phyloP scores from a whole-genome alignment of 2,329 filamentous ascomycete species.

The Aspergillus vadensis region DNA sequence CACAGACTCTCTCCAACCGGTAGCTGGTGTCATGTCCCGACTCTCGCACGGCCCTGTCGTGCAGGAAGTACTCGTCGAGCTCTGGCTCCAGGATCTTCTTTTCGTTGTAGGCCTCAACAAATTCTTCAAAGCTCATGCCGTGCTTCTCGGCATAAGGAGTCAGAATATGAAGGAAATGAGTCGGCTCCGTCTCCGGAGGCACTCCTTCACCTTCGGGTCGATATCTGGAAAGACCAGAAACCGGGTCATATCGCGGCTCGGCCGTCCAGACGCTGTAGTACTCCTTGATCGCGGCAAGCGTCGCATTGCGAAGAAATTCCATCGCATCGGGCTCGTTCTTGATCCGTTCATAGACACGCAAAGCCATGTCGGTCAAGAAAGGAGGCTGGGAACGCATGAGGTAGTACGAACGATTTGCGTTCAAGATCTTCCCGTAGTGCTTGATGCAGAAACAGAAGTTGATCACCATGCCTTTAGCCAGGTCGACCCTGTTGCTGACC shows the following conservation, averaged over 20 bases:
- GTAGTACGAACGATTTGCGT: constrained; percentile 95
- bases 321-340: constrained; percentile 77
- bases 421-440: constrained; percentile 97
- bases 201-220: constrained; percentile 81
- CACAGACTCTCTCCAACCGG: constrained; percentile 83
- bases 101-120: constrained; percentile 85
- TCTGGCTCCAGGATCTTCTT: constrained; percentile 77
- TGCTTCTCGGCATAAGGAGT: constrained; percentile 82
- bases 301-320: constrained; percentile 78
- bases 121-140: constrained; percentile 77
- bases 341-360: constrained; percentile 91
- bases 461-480: constrained; percentile 90
- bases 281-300: constrained; percentile 93
- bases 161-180: constrained; percentile 82
- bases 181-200: constrained; percentile 86
- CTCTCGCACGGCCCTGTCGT: constrained; percentile 93
- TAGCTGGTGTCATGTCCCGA: constrained; percentile 97
- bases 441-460: constrained; percentile 99
- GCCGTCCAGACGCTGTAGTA: constrained; percentile 88
- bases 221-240: constrained; percentile 81
- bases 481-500: constrained; percentile 77
- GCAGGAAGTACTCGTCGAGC: constrained; percentile 91
- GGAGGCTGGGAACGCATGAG: constrained; percentile 91
- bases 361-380: constrained; percentile 95
- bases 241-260: constrained; percentile 73